Evolutionary conservation across 345 rosid species (phyloP).

Genomic region (Populus euphratica): DNA sequence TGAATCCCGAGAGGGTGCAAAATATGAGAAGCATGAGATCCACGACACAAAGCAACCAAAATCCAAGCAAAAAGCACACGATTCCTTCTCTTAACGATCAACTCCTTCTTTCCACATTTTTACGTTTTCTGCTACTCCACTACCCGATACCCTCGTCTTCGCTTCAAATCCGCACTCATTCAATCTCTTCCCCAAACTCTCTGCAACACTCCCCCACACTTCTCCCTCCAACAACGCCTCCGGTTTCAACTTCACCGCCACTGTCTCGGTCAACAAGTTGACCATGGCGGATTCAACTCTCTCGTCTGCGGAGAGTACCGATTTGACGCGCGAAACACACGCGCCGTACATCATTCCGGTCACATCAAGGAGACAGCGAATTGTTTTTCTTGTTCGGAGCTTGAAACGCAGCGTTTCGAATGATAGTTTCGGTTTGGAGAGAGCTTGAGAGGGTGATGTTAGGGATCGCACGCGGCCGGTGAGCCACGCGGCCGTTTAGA

Average conservation of each 20-base stretch:
- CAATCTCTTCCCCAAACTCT: slow-evolving; percentile 64
- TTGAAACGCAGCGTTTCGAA: slow-evolving; percentile 19
- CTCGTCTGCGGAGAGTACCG: slow-evolving; percentile 61
- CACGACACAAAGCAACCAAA: slow-evolving; percentile 89
- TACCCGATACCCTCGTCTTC: slow-evolving; percentile 67
- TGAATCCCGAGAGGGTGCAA: slow-evolving; percentile 87
- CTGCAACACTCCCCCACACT: slow-evolving; percentile 37
- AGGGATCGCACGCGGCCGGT: slow-evolving; percentile 19
- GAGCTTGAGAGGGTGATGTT: slow-evolving; percentile 39
- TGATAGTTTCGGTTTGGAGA: slow-evolving; percentile 42
- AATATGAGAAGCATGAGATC: slow-evolving; percentile 84
- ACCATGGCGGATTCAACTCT: slow-evolving; percentile 84
- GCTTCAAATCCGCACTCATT: slow-evolving; percentile 80
- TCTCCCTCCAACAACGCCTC: slow-evolving; percentile 27
- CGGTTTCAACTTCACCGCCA: slow-evolving; percentile 62
- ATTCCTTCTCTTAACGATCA: slow-evolving; percentile 67
- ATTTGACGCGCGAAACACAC: slow-evolving; percentile 80
- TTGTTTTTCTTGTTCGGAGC: slow-evolving; percentile 16
- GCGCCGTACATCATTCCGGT: slow-evolving; percentile 95
- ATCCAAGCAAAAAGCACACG: slow-evolving; percentile 94
- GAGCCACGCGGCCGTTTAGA: slow-evolving; percentile 18
- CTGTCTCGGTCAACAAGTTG: slow-evolving; percentile 87
- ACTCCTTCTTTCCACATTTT: slow-evolving; percentile 83
- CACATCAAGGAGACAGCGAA: slow-evolving; percentile 63
- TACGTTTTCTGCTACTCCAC: slow-evolving; percentile 72